These are phyloP conservation scores for Lepidium sativum DNA, from an alignment of 345 rosid genomes.

Conservation along the genomic window DNA sequence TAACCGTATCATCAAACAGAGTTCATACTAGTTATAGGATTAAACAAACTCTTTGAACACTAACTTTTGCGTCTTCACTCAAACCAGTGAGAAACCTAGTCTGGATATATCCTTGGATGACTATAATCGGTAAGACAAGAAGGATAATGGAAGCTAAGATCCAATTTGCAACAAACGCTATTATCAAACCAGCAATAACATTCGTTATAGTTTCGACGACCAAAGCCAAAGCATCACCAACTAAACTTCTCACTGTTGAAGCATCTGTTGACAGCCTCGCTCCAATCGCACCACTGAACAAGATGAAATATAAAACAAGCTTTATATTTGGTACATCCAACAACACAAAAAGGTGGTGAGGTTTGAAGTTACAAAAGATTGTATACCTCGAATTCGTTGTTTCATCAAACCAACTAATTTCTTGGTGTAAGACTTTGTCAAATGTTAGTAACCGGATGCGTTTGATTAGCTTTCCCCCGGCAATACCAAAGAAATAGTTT, in stretches of 20 bases:
- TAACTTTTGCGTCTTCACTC: conserved; percentile 33
- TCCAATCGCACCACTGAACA: conserved; percentile 38
- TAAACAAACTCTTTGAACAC: not conserved
- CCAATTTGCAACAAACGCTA: conserved; percentile 53
- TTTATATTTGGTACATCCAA: not conserved
- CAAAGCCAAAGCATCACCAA: conserved; percentile 47
- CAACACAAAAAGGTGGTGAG: not conserved
- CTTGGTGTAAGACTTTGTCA: conserved; percentile 57
- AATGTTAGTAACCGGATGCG: conserved; percentile 53
- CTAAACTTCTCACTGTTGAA: conserved; percentile 36
- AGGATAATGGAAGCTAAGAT: conserved; percentile 36
- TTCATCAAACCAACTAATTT: conserved; percentile 12
- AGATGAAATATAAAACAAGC: not conserved
- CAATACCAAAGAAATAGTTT: conserved; percentile 53
- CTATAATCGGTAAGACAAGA: conserved; percentile 29
- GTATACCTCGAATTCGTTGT: not conserved
- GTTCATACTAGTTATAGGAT: not conserved
- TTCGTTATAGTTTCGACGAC: conserved; percentile 39
- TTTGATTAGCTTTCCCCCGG: conserved; percentile 54
- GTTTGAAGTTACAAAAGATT: not conserved
- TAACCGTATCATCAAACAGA: not conserved
- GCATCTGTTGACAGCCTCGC: conserved; percentile 53
- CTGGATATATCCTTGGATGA: conserved; percentile 32
- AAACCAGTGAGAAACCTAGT: conserved; percentile 37
- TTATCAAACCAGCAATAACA: conserved; percentile 28